A percentile compares a stretch with the other conserved stretches of the same genome.
These are phyloP conservation scores for Marasmius fiardii DNA, from an alignment of 1,284 basidiomycete species.

Conservation along the genomic window DNA sequence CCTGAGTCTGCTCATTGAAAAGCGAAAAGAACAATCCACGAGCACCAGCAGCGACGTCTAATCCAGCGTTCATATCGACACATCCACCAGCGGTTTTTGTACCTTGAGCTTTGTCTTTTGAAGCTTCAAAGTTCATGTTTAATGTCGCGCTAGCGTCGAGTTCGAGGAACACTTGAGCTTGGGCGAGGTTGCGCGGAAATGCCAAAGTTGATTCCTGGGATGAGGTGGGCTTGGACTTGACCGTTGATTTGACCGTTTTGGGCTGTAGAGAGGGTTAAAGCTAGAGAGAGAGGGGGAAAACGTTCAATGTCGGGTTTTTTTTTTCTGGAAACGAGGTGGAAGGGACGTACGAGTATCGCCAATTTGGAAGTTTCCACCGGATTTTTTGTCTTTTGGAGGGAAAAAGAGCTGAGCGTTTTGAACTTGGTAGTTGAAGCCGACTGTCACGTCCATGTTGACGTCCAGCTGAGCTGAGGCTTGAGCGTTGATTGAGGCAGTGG, in stretches of 20 bases:
- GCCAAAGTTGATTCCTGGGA: slow-evolving; percentile 44
- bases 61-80: not conserved
- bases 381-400: slow-evolving; percentile 17
- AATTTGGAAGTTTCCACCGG: slow-evolving; percentile 20
- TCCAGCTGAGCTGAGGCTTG: slow-evolving; percentile 33
- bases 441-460: slow-evolving; percentile 31
- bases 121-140: slow-evolving; percentile 29
- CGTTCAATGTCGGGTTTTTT: slow-evolving; percentile 2
- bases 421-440: slow-evolving; percentile 36
- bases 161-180: slow-evolving; percentile 40
- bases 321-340: not conserved
- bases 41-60: not conserved
- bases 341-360: slow-evolving; percentile 33
- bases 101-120: not conserved
- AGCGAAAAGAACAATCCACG: not conserved
- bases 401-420: slow-evolving; percentile 31
- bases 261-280: slow-evolving; percentile 30
- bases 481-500: slow-evolving; percentile 33
- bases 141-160: slow-evolving; percentile 41
- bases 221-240: slow-evolving; percentile 43
- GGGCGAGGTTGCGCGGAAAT: slow-evolving; percentile 31
- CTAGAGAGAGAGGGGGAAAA: not conserved
- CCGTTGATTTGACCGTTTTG: slow-evolving; percentile 37
- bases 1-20: no score
- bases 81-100: not conserved